Conservation (phyloP, 192 early-diverging fungal genomes). For the Thamnidium elegans region DNA sequence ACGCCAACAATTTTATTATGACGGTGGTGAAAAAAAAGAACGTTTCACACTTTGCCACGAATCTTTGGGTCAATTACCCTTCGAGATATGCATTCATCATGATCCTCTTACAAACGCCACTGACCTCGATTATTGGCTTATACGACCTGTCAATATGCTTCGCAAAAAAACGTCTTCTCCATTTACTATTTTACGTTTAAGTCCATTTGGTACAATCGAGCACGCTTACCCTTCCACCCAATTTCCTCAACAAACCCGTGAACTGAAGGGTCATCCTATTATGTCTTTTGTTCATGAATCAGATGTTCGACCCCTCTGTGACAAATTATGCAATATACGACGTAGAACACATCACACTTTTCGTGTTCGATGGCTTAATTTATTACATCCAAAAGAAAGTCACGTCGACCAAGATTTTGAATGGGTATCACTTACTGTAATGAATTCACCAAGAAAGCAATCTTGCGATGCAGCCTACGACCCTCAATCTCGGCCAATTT, state of each 20-base stretch:
- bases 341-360: conserved; percentile 9
- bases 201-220: conserved; percentile 24
- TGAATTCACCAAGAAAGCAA: conserved; percentile 6
- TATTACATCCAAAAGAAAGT: background rate
- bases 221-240: conserved; percentile 12
- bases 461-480: conserved; percentile 5
- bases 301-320: conserved; percentile 18
- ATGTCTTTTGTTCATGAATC: conserved; percentile 28
- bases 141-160: background rate
- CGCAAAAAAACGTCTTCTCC: background rate
- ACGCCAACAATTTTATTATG: background rate
- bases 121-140: conserved; percentile 24
- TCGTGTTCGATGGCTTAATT: conserved; percentile 9
- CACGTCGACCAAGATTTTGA: background rate
- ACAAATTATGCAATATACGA: background rate
- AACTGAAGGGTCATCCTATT: conserved; percentile 20
- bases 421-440: conserved; percentile 18
- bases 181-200: conserved; percentile 17
- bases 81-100: conserved; percentile 22
- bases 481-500: conserved; percentile 16
- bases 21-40: background rate
- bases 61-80: conserved; percentile 4
- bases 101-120: conserved; percentile 16
- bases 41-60: conserved; percentile 7
- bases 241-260: conserved; percentile 6